These are phyloP conservation scores for Nannochloropsis gaditana DNA, from an alignment of 108 stramenopile genomes.

Conservation along the genomic window DNA sequence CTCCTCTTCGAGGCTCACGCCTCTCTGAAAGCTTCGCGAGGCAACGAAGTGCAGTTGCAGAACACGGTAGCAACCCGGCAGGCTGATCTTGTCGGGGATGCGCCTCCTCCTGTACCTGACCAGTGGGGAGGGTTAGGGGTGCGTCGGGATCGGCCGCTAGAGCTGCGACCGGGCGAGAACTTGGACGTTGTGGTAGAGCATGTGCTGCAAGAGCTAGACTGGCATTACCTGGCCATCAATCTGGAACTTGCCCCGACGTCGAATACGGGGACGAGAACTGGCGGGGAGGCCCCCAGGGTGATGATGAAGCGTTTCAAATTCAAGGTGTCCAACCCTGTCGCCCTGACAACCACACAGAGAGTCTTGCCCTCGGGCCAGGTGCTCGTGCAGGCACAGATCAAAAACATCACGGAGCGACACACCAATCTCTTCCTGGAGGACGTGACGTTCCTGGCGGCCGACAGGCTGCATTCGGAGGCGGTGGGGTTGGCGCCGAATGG, in stretches of 20 bases:
- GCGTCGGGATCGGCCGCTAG: not conserved
- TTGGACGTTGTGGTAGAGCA: not conserved
- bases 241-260: not conserved
- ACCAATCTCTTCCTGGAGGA: not conserved
- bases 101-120: not conserved
- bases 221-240: not conserved
- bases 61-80: not conserved
- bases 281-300: not conserved
- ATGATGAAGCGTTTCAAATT: slow-evolving; percentile 20
- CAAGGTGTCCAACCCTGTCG: not conserved
- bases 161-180: not conserved
- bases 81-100: not conserved
- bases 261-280: not conserved
- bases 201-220: slow-evolving; percentile 8
- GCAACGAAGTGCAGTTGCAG: not conserved
- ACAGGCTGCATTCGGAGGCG: not conserved
- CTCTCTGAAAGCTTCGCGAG: not conserved
- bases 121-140: not conserved
- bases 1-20: slow-evolving; percentile 14
- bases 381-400: slow-evolving; percentile 7
- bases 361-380: not conserved
- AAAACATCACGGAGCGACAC: not conserved
- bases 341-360: slow-evolving; percentile 9
- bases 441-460: not conserved
- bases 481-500: not conserved